A percentile compares a stretch with the other conserved stretches of the same genome.
Evolutionary conservation across 306 rosid genomes (phyloP).

Genomic region (Glycine tomentella): DNA sequence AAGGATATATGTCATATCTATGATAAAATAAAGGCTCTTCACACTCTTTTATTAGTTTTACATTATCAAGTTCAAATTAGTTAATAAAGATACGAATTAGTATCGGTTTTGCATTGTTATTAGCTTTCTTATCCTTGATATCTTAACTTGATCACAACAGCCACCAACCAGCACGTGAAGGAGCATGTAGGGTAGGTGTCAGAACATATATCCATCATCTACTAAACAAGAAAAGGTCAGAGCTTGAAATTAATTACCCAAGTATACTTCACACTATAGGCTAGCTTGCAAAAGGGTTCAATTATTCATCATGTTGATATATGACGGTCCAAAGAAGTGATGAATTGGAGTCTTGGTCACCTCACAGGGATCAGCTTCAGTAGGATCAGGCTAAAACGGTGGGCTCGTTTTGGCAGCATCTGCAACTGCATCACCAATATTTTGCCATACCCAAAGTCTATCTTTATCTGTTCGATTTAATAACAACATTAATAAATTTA

Average conservation of each 20-base stretch:
- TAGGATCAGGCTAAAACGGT: background rate
- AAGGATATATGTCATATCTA: background rate
- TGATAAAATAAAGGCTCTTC: background rate
- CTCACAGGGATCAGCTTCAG: background rate
- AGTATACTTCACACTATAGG: background rate
- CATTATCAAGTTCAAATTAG: background rate
- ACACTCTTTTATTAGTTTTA: background rate
- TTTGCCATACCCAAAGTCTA: conserved; percentile 6
- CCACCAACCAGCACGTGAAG: conserved; percentile 12
- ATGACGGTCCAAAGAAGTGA: conserved; percentile 32
- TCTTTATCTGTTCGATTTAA: conserved; percentile 18
- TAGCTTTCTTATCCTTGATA: background rate
- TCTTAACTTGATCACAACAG: background rate
- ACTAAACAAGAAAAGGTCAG: background rate
- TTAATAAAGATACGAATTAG: too few species aligned
- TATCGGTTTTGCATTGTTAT: background rate
- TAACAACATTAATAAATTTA: background rate
- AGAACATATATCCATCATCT: background rate
- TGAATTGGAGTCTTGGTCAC: background rate
- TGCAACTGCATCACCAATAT: conserved; percentile 22
- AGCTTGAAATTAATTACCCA: background rate
- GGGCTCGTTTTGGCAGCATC: conserved; percentile 44
- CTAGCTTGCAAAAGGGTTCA: background rate
- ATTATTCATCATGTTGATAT: conserved; percentile 20
- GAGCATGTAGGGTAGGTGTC: background rate